phyloP scores from a whole-genome alignment of 805 yeast species.

The Kuraishia ogatae region DNA sequence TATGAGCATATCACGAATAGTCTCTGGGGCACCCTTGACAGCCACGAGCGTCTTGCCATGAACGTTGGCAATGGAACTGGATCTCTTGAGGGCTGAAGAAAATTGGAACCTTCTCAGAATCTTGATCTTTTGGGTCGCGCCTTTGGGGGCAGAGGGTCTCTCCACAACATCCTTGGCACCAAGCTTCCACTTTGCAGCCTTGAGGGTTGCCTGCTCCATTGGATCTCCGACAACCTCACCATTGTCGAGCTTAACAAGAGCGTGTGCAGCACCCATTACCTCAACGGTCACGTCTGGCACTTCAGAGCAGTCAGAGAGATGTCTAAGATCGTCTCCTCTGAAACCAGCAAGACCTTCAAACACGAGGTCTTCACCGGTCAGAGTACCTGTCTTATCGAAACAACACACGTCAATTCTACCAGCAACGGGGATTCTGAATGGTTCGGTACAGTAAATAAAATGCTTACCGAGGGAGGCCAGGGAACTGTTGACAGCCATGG shows the following conservation, averaged over 20 bases:
- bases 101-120: slow-evolving; percentile 94
- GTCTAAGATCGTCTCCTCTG: slow-evolving; percentile 39
- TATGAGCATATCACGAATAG: slow-evolving; percentile 68
- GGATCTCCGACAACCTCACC: slow-evolving; percentile 99
- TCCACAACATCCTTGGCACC: slow-evolving; percentile 66
- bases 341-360: slow-evolving; percentile 96
- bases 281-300: slow-evolving; percentile 63
- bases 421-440: slow-evolving; percentile 95
- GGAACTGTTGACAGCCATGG: slow-evolving; percentile 95
- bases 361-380: slow-evolving; percentile 92
- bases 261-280: slow-evolving; percentile 92
- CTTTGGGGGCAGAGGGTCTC: slow-evolving; percentile 24
- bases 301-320: slow-evolving; percentile 44
- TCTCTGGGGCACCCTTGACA: slow-evolving; percentile 98
- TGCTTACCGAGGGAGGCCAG: slow-evolving; percentile 79
- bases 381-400: slow-evolving; percentile 96
- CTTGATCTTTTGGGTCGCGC: slow-evolving; percentile 38
- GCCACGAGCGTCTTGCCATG: slow-evolving; percentile 60
- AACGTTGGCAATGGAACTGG: slow-evolving; percentile 70
- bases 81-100: slow-evolving; percentile 91
- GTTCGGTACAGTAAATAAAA: slow-evolving; percentile 94
- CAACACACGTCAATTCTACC: slow-evolving; percentile 98
- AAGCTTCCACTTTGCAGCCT: slow-evolving; percentile 80
- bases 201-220: slow-evolving; percentile 94
- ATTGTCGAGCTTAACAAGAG: slow-evolving; percentile 86